Evolutionary conservation across 352 stramenopile genomes (phyloP), one percentile per base, ranked within the genome.

Genomic region (Globisporangium barbulae): DNA sequence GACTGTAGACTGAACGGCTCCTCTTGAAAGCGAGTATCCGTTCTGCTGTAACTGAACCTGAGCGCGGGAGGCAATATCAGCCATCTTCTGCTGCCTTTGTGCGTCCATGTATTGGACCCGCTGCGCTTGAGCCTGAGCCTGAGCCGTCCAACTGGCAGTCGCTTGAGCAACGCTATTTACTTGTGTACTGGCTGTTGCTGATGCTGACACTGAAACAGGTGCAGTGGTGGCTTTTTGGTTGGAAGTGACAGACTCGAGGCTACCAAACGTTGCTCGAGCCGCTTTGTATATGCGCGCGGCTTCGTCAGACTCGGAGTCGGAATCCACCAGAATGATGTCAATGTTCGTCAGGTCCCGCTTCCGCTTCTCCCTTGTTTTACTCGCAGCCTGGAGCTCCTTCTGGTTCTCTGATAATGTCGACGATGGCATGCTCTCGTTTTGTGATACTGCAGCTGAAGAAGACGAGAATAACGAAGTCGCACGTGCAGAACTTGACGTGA

Each of bases 281-380:
- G 45, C 56, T 33, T 44, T 41, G 19, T 54, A 25, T 2, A 25
- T 0, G 5, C 31, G 42, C 10, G 33, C 35, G 22, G 47, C 30
- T 17, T 71, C 67, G 21, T 81, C 73, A 5, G 76, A 52, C 21
- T 76, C 73, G 5, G 19, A 48, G 50, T 89, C 72, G 1, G 79
- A 77, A 28, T 90, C 78, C 44, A 92, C 78, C 33, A 74, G 71
- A 31, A 92, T 90, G 31, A 89, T 69, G 59, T 92, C 83, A 30
- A 74, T 47, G n/a, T 75, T 59, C 45, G 59, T 42, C 22, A 50
- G 9, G 6, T 64, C 30, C 17, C 80, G 74, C 54, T 89, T 89
- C 9, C 79, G 76, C 54, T 89, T 89, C 30, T 59, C 68, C 25
- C 68, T 53, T 33, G 31, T 22, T 37, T 25, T 22, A 12, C 13